phyloP scores from a whole-genome alignment of 2,329 filamentous ascomycete genomes.

The Aspergillus floridensis region DNA sequence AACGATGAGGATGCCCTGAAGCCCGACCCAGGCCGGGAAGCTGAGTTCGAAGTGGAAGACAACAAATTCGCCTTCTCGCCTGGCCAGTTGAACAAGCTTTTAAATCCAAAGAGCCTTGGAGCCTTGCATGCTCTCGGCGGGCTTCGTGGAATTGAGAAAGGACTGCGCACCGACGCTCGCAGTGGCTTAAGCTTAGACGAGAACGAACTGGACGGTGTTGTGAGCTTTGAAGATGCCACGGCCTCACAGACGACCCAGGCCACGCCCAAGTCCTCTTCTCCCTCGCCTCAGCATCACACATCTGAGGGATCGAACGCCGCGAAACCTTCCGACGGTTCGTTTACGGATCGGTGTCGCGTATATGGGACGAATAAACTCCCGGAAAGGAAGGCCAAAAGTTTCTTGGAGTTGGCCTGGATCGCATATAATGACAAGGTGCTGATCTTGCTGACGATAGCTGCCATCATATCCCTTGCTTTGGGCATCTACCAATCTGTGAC shows the following conservation, averaged over 20 bases:
- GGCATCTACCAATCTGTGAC: conserved; percentile 71
- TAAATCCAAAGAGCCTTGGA: conserved; percentile 74
- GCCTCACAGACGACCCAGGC: conserved; percentile 18
- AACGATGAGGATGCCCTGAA: conserved; percentile 62
- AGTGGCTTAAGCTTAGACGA: conserved; percentile 71
- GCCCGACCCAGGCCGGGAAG: conserved; percentile 70
- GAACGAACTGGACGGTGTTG: conserved; percentile 57
- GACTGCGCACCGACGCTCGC: conserved; percentile 63
- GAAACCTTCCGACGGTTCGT: conserved; percentile 41
- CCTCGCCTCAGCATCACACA: conserved; percentile 12
- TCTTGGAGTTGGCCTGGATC: conserved; percentile 71
- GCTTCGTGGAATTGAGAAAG: conserved; percentile 68
- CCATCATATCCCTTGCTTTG: conserved; percentile 69
- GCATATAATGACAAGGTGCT: conserved; percentile 80
- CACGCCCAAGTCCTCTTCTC: conserved; percentile 30
- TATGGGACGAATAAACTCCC: conserved; percentile 69
- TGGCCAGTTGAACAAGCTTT: conserved; percentile 70
- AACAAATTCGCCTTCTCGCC: conserved; percentile 72
- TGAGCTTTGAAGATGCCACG: conserved; percentile 66
- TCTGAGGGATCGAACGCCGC: conserved; percentile 14
- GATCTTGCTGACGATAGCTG: conserved; percentile 68
- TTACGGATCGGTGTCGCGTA: conserved; percentile 65
- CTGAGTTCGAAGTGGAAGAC: conserved; percentile 63
- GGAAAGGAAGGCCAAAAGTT: conserved; percentile 66
- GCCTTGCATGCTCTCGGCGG: conserved; percentile 76